Percentiles rank a stretch among this genome's conserved stretches.
Conservation (phyloP, 495 filamentous ascomycete species). For the Podospora conica region DNA sequence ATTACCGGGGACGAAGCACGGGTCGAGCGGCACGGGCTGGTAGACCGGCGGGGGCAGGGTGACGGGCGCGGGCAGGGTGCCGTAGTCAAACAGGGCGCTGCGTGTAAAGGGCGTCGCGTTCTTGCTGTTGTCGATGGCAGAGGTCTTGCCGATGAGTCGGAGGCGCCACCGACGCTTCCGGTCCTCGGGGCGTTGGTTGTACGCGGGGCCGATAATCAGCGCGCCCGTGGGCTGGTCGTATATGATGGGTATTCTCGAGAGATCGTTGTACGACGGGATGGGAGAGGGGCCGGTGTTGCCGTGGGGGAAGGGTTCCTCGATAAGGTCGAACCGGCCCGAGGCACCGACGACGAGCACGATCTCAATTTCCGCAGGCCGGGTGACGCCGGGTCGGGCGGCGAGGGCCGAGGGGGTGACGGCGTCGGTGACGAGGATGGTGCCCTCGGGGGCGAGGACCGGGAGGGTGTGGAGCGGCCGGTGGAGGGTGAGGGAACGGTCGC, state of each 20-base stretch:
- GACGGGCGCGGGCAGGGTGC: too few species aligned
- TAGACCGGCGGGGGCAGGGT: too few species aligned
- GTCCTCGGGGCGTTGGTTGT: constrained; percentile 9
- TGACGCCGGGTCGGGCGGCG: constrained; percentile 35
- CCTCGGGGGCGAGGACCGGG: constrained; percentile 49
- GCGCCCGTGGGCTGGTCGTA: constrained; percentile 22
- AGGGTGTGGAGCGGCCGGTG: constrained; percentile 38
- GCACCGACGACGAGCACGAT: constrained; percentile 47
- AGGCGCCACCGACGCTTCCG: constrained; percentile 16
- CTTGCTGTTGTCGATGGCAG: neutral
- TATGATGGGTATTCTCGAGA: constrained; percentile 23
- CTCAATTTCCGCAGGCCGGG: constrained; percentile 36
- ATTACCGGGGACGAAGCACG: too few species aligned
- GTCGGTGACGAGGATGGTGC: constrained; percentile 50
- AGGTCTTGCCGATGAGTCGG: constrained; percentile 15
- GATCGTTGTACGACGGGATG: constrained; percentile 15
- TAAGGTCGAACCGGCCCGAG: constrained; percentile 38
- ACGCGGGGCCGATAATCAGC: constrained; percentile 22
- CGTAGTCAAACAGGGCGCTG: too few species aligned
- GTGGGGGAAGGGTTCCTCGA: constrained; percentile 26
- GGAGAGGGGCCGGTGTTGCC: constrained; percentile 28
- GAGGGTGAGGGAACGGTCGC: constrained; percentile 41
- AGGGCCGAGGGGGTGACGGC: constrained; percentile 1
- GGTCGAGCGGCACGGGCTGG: too few species aligned
- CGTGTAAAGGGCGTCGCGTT: too few species aligned